Evolutionary conservation across 2,329 filamentous ascomycete species (phyloP).

Genomic region (Triangularia setosa): DNA sequence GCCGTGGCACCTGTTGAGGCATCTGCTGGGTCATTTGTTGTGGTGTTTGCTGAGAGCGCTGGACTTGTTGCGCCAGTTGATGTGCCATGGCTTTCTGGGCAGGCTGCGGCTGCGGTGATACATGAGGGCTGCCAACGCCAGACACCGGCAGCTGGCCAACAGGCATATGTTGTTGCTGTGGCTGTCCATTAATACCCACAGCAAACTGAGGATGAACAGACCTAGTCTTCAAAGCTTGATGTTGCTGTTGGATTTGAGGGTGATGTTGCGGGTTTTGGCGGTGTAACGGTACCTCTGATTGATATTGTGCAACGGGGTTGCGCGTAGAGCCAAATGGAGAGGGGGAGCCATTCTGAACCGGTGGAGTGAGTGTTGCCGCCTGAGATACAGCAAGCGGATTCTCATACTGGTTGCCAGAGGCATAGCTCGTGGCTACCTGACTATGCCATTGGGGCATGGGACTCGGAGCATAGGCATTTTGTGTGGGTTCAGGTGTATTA

Average conservation of each 20-base stretch:
- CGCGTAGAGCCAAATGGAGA: slow-evolving; percentile 9
- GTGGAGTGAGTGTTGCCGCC: slow-evolving; percentile 7
- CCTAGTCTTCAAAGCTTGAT: slow-evolving; percentile 5
- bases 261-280: not conserved
- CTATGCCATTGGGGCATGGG: slow-evolving; percentile 22
- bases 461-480: slow-evolving; percentile 17
- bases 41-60: slow-evolving; percentile 18
- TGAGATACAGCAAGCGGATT: slow-evolving; percentile 21
- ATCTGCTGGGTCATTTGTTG: slow-evolving; percentile 24
- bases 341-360: slow-evolving; percentile 10
- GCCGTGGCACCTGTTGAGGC: slow-evolving; percentile 16
- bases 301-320: slow-evolving; percentile 10
- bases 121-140: slow-evolving; percentile 13
- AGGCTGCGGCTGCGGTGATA: slow-evolving; percentile 7
- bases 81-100: slow-evolving; percentile 11
- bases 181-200: slow-evolving; percentile 14
- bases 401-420: slow-evolving; percentile 17
- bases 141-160: slow-evolving; percentile 10
- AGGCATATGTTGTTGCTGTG: slow-evolving; percentile 13
- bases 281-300: slow-evolving; percentile 1
- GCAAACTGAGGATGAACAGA: slow-evolving; percentile 17
- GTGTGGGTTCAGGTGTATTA: not conserved
- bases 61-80: slow-evolving; percentile 25
- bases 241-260: slow-evolving; percentile 7
- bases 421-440: slow-evolving; percentile 15